phyloP scores from a whole-genome alignment of 305 asterid genomes.

The Caryopteris hybrid region DNA sequence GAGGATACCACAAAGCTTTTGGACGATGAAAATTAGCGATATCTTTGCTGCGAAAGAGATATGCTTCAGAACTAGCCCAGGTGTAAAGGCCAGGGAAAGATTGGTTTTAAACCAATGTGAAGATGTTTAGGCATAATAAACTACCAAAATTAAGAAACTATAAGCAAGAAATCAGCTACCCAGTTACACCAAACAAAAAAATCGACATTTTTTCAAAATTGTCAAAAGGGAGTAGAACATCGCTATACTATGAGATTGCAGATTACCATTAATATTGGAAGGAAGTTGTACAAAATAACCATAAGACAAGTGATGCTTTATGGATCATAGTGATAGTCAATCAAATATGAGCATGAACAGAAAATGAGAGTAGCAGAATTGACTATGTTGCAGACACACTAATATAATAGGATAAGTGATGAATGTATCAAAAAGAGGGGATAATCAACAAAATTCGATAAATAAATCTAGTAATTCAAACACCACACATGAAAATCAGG shows the following conservation, averaged over 20 bases:
- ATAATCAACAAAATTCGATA: not conserved
- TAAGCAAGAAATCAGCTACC: not conserved
- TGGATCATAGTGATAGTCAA: not conserved
- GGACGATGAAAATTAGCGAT: slow-evolving; percentile 98
- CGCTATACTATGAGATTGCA: too few relatives aligned
- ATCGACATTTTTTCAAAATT: too few relatives aligned
- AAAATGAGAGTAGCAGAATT: not conserved
- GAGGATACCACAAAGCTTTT: slow-evolving; percentile 96
- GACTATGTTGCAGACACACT: not conserved
- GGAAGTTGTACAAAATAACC: too few relatives aligned
- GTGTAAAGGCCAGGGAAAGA: slow-evolving; percentile 16
- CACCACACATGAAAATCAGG: slow-evolving; percentile 4
- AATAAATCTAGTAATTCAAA: not conserved
- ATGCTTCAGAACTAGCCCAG: slow-evolving; percentile 26
- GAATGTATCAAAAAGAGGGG: not conserved
- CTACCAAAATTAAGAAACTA: slow-evolving; percentile 5
- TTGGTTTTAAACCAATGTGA: slow-evolving; percentile 10
- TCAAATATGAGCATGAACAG: not conserved
- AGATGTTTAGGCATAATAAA: slow-evolving; percentile 10
- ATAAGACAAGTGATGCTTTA: too few relatives aligned
- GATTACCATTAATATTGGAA: too few relatives aligned
- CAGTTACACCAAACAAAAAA: too few relatives aligned
- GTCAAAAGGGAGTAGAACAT: too few relatives aligned
- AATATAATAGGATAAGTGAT: not conserved
- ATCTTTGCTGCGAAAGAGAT: slow-evolving; percentile 79